Conservation (phyloP, 2,329 filamentous ascomycete genomes). For the Plectosphaerella plurivora region DNA sequence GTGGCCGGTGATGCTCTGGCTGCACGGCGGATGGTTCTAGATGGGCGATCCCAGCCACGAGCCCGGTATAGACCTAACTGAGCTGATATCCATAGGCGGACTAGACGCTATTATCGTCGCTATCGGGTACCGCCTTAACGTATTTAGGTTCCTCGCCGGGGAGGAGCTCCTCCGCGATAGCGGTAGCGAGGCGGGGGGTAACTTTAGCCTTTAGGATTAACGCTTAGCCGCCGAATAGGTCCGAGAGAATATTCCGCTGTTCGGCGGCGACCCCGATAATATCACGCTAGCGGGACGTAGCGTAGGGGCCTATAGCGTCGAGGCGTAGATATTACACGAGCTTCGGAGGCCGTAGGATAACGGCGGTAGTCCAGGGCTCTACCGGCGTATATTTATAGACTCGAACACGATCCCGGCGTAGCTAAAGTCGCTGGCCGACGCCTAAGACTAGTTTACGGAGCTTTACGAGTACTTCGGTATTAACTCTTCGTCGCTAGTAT, state of each 20-base stretch:
- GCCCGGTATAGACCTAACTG: conserved; percentile 35
- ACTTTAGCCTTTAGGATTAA: conserved; percentile 50
- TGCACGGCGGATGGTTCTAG: conserved; percentile 45
- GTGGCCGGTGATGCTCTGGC: conserved; percentile 33
- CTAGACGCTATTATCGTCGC: conserved; percentile 36
- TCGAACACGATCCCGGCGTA: conserved; percentile 42
- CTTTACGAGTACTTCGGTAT: conserved; percentile 29
- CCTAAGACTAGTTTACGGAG: conserved; percentile 36
- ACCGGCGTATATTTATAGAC: conserved; percentile 34
- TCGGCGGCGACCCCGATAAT: conserved; percentile 21
- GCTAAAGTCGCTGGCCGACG: conserved; percentile 30
- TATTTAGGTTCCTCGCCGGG: conserved; percentile 44
- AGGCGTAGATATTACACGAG: conserved; percentile 34
- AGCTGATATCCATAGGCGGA: conserved; percentile 29
- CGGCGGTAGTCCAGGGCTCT: conserved; percentile 13
- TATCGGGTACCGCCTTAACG: conserved; percentile 41
- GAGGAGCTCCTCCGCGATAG: conserved; percentile 25
- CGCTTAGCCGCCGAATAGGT: conserved; percentile 48
- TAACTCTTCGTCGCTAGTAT: conserved; percentile 10
- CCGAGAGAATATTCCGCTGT: conserved; percentile 37
- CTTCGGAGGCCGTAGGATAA: conserved; percentile 16
- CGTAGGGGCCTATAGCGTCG: conserved; percentile 37
- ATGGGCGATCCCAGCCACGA: conserved; percentile 38
- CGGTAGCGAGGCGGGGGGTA: conserved; percentile 17
- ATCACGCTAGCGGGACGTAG: conserved; percentile 18